These are phyloP conservation scores for Malassezia slooffiae DNA, from an alignment of 1,284 basidiomycete genomes.

Conservation along the genomic window DNA sequence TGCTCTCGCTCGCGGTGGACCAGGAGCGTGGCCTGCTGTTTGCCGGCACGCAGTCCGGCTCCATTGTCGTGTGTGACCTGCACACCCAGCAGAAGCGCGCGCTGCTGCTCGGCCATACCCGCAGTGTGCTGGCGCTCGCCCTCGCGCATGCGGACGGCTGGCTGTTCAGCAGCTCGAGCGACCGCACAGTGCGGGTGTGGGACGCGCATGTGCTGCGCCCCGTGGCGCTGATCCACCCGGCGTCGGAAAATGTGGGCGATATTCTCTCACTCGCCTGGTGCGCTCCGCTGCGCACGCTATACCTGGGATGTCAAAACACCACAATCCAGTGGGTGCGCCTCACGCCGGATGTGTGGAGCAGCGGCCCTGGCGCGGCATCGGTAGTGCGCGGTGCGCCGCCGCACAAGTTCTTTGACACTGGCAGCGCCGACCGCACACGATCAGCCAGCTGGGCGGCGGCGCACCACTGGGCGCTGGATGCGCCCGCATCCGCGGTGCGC, in stretches of 20 bases:
- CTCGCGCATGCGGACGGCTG: constrained; percentile 54
- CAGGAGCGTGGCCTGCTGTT: constrained; percentile 22
- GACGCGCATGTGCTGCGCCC: constrained; percentile 61
- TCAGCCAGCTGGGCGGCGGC: too few species aligned
- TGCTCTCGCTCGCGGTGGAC: constrained; percentile 36
- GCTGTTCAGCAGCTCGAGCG: constrained; percentile 30
- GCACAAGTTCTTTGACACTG: constrained; percentile 44
- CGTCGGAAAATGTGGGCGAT: constrained; percentile 77
- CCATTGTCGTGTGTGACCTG: constrained; percentile 34
- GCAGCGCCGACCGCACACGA: too few species aligned
- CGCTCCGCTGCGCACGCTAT: constrained; percentile 59
- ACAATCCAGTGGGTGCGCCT: constrained; percentile 30
- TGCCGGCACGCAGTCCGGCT: constrained; percentile 26
- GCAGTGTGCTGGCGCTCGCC: constrained; percentile 71
- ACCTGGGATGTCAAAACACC: constrained; percentile 76
- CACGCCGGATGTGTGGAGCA: neutral
- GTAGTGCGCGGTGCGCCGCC: constrained; percentile 19
- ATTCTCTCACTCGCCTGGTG: constrained; percentile 77
- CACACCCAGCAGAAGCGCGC: constrained; percentile 21
- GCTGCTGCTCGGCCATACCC: constrained; percentile 59
- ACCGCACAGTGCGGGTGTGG: constrained; percentile 60
- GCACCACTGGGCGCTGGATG: neutral
- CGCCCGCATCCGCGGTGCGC: constrained; percentile 1
- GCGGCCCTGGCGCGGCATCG: too few species aligned
- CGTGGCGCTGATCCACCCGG: constrained; percentile 69